Conservation (phyloP, 257 asterid genomes). For the Solanum virginianum region DNA sequence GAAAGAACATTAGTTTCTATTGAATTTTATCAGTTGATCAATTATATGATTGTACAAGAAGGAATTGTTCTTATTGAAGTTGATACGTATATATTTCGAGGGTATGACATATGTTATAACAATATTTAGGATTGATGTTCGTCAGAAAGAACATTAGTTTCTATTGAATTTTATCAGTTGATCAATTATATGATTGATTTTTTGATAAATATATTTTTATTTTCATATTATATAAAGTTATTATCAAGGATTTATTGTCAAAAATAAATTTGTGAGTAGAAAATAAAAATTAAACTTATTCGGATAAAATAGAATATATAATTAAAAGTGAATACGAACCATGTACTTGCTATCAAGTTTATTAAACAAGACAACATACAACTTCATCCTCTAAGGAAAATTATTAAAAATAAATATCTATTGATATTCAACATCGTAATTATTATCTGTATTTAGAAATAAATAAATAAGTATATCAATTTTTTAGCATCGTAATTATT, state of each 20-base stretch:
- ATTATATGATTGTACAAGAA: no score
- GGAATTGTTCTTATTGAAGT: neutral
- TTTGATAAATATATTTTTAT: neutral
- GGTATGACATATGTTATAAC: neutral
- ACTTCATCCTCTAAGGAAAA: neutral
- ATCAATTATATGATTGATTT: neutral
- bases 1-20: no score
- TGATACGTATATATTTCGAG: neutral
- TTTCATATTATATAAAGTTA: neutral
- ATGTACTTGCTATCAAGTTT: neutral
- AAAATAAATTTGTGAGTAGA: neutral
- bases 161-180: neutral
- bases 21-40: no score
- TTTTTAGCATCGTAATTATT: no score
- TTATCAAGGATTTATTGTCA: neutral
- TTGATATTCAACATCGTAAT: no score
- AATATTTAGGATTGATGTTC: neutral
- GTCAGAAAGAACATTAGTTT: neutral
- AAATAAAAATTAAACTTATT: neutral
- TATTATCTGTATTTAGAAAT: no score
- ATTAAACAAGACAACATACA: neutral
- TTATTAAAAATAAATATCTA: no score
- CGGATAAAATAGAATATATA: no score
- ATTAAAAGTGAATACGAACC: neutral
- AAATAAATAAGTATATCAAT: accelerated